Conservation (phyloP, 768 basidiomycete species). For the Rubroboletus satanas region DNA sequence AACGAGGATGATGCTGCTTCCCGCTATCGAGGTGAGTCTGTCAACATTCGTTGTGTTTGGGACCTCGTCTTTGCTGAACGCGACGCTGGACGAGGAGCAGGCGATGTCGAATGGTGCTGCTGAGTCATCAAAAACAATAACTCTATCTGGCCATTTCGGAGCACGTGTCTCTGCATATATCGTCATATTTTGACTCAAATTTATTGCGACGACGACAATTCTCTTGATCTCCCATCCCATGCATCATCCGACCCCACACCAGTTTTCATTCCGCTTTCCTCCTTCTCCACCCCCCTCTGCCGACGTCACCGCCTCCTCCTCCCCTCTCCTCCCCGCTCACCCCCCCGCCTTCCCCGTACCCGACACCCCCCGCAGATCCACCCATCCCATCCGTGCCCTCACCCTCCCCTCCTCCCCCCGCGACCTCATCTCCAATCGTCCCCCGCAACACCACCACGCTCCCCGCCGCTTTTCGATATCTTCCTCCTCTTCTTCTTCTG, state of each 20-base stretch:
- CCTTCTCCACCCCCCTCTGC: background rate
- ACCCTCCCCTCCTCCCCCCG: conserved; percentile 33
- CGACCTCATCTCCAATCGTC: conserved; percentile 4
- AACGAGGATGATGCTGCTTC: conserved; percentile 10
- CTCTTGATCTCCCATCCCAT: background rate
- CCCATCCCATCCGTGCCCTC: conserved; percentile 28
- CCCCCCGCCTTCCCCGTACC: too few species aligned
- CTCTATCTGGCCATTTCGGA: conserved; percentile 7
- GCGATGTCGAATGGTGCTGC: conserved; percentile 11
- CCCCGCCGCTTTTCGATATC: conserved; percentile 33
- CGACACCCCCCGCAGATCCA: conserved; percentile 26
- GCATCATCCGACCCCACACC: background rate
- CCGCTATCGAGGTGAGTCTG: conserved; percentile 18
- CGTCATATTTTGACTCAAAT: conserved; percentile 30
- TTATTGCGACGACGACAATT: background rate
- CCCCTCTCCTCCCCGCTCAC: conserved; percentile 29
- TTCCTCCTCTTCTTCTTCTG: conserved; percentile 20
- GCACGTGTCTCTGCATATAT: conserved; percentile 35
- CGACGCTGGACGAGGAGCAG: conserved; percentile 5
- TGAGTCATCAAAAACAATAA: conserved; percentile 30
- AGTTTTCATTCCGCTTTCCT: background rate
- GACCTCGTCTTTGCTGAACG: conserved; percentile 10
- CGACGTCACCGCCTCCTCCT: background rate
- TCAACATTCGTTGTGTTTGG: background rate
- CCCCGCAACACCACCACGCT: conserved; percentile 27